Base-by-base conservation (phyloP, 2,329 filamentous ascomycete species). In the Purpureocillium lavendulum region DNA sequence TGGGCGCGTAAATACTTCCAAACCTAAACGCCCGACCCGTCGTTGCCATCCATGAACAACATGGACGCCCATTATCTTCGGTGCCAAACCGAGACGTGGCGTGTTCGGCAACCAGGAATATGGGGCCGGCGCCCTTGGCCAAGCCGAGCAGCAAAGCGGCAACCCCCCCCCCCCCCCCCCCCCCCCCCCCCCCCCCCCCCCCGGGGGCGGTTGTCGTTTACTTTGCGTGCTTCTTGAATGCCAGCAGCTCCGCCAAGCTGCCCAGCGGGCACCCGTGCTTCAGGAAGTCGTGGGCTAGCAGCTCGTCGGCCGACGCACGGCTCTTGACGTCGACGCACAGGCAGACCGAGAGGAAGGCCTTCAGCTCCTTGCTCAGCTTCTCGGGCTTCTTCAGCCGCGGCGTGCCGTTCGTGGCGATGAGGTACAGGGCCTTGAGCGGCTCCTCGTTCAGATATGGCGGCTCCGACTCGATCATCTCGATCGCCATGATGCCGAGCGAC, bases 391-490 rank as follows among this genome's bases (percentile, higher is more conserved):
- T 98, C 47, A 98, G 76, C 42, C 88, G 81, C 16, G 92, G 92
- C 3, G 92, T 97, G 49, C 92, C 92, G 66, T 97, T 97, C 40
- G 92, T 98, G 35, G 92, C 92, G 59, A 98, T 98, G 45, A 98
- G 77, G 61, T 95, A 98, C 35, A 98, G 75, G 7, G 92, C 92
- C 72, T 97, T 97, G 41, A 98, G 77, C 0, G 92, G 92, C 64
- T 97, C 90, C 65, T 97, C 92, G 65, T 97, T 97, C 30, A 97
- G 77, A 61, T 98, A 98, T 0, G 92, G 92, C 6, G 92, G 92
- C 63, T 98, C 92, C 14, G 87, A 94, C 61, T 98, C 92, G 56
- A 97, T 97, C 92, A 98, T 96, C 66, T 98, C 92, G 56, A 98
- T 97, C 17, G 92, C 90, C 92, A 97, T 98, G 66, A 98, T 98